A percentile compares a stretch with the other conserved stretches of the same genome.
Conservation (phyloP, 345 rosid genomes). For the Reutealis trisperma region DNA sequence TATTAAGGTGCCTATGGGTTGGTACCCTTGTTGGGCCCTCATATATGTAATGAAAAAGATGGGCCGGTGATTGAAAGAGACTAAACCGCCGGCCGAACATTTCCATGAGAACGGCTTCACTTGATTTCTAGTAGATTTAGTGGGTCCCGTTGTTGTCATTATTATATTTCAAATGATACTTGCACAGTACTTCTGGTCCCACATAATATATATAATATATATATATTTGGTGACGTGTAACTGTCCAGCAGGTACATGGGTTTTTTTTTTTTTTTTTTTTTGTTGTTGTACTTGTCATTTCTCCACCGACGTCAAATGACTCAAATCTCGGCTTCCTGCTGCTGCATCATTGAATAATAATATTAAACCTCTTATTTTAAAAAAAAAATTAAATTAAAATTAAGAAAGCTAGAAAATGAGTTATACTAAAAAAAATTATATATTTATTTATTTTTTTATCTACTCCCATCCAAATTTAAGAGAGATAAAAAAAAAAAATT, state of each 20-base stretch:
- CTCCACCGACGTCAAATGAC: background rate
- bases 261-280: background rate
- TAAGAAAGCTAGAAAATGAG: no score
- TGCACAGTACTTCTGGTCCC: slow-evolving; percentile 1
- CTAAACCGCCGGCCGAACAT: background rate
- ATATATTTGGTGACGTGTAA: background rate
- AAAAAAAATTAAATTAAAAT: no score
- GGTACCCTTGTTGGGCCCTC: no score
- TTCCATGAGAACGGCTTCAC: background rate
- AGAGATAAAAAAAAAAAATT: no score
- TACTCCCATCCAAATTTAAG: no score
- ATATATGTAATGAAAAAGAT: background rate
- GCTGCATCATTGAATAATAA: background rate
- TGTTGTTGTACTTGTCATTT: background rate
- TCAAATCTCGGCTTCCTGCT: background rate
- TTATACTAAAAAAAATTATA: no score
- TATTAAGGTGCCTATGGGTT: no score
- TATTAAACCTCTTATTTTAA: no score
- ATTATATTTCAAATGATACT: no score
- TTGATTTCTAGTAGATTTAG: slow-evolving; percentile 6
- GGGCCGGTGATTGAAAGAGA: background rate
- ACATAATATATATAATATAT: no score
- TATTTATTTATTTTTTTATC: no score
- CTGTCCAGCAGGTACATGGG: background rate
- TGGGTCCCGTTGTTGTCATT: background rate